phyloP scores from a whole-genome alignment of 805 yeast genomes.

The Jamesozyma rosinii region DNA sequence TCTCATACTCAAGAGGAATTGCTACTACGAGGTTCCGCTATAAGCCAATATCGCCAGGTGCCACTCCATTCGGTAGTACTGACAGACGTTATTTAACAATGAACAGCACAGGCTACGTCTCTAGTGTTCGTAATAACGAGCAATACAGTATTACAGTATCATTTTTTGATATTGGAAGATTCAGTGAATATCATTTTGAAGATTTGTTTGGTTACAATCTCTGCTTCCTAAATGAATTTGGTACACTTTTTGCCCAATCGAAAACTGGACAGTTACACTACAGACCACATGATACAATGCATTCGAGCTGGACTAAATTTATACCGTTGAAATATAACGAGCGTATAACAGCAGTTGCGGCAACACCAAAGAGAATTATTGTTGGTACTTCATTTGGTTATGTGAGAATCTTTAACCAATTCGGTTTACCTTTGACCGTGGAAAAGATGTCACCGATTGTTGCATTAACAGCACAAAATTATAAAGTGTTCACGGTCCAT shows the following conservation, averaged over 20 bases:
- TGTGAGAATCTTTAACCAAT: constrained; percentile 57
- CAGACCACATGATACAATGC: constrained; percentile 57
- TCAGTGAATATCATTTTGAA: constrained; percentile 76
- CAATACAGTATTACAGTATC: constrained; percentile 73
- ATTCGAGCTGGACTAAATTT: constrained; percentile 62
- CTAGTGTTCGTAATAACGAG: constrained; percentile 55
- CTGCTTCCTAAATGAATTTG: constrained; percentile 61
- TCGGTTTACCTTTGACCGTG: constrained; percentile 63
- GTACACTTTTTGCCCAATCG: constrained; percentile 52
- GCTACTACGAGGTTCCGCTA: constrained; percentile 24
- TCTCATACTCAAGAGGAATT: neutral
- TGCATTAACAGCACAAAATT: constrained; percentile 55
- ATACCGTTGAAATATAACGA: constrained; percentile 47
- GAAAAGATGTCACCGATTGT: constrained; percentile 67
- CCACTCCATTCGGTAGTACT: constrained; percentile 66
- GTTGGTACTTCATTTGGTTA: constrained; percentile 73
- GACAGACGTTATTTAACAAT: constrained; percentile 72
- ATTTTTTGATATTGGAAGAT: constrained; percentile 69
- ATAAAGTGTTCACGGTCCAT: constrained; percentile 46
- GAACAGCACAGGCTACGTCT: constrained; percentile 71
- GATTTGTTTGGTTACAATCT: constrained; percentile 65
- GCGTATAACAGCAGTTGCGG: constrained; percentile 55
- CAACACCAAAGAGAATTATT: constrained; percentile 51
- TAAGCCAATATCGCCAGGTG: constrained; percentile 74
- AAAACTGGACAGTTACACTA: constrained; percentile 44